Conservation (phyloP, 2,329 filamentous ascomycete species). For the Penicillium sp. region DNA sequence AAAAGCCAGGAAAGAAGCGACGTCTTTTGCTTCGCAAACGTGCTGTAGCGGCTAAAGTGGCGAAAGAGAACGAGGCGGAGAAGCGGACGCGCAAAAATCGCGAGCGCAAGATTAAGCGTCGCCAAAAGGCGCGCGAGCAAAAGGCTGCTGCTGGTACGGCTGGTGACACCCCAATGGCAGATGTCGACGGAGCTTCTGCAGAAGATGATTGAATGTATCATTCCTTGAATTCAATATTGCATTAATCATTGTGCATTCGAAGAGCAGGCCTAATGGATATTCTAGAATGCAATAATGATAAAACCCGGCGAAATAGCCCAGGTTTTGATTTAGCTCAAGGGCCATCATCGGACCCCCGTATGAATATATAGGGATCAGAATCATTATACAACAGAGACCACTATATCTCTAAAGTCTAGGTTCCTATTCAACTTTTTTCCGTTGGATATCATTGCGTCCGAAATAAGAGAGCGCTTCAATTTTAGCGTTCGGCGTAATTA, state of each 20-base stretch:
- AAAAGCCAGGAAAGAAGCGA: conserved; percentile 46
- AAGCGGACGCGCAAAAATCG: conserved; percentile 42
- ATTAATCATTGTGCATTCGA: background rate
- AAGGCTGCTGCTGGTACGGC: conserved; percentile 31
- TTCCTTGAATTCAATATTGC: background rate
- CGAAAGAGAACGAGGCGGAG: conserved; percentile 37
- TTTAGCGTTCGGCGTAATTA: conserved; percentile 22
- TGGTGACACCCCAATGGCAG: conserved; percentile 15
- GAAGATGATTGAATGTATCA: conserved; percentile 4
- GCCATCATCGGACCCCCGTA: background rate
- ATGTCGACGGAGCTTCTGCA: conserved; percentile 17
- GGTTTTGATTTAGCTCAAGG: background rate
- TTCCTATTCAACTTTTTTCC: background rate
- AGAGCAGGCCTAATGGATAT: background rate
- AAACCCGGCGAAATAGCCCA: background rate
- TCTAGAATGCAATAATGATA: background rate
- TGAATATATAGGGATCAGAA: background rate
- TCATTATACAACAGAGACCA: background rate
- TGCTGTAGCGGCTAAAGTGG: conserved; percentile 26
- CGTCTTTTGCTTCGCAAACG: conserved; percentile 42
- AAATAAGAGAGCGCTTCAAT: conserved; percentile 9
- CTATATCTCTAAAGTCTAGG: background rate
- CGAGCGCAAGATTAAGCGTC: conserved; percentile 39
- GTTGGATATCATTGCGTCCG: conserved; percentile 10
- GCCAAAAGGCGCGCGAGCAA: conserved; percentile 38